Evolutionary conservation across 2,329 filamentous ascomycete genomes (phyloP).

Genomic region (Xylariaceae sp.): DNA sequence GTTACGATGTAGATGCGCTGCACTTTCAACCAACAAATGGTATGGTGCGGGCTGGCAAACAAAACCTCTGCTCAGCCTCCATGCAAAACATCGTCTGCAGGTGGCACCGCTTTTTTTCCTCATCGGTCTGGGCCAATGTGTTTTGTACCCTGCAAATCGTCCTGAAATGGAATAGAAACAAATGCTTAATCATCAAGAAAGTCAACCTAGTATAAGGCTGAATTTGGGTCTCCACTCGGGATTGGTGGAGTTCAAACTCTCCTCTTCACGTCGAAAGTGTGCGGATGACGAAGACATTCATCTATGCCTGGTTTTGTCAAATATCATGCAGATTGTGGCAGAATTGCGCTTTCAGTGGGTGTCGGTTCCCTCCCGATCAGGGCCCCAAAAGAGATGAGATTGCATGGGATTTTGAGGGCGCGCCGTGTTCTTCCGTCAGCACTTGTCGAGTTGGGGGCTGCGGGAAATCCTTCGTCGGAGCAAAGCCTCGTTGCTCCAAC

Average conservation of each 20-base stretch:
- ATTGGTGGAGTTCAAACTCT: slow-evolving; percentile 8
- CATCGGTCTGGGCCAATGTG: neutral
- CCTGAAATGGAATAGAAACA: neutral
- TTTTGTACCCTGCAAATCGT: too few species aligned
- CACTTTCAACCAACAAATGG: too few species aligned
- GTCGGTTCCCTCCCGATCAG: slow-evolving; percentile 28
- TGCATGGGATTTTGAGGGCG: slow-evolving; percentile 1
- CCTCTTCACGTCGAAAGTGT: slow-evolving; percentile 1
- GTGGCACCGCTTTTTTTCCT: neutral
- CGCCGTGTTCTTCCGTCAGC: slow-evolving; percentile 17
- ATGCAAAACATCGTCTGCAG: slow-evolving; percentile 27
- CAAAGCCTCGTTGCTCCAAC: slow-evolving; percentile 24
- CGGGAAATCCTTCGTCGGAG: slow-evolving; percentile 20
- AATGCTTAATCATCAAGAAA: slow-evolving; percentile 20
- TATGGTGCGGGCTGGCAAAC: slow-evolving; percentile 6
- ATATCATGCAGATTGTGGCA: neutral
- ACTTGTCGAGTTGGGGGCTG: slow-evolving; percentile 19
- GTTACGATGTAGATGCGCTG: too few species aligned
- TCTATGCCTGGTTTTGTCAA: neutral
- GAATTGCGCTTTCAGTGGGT: neutral
- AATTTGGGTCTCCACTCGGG: slow-evolving; percentile 19
- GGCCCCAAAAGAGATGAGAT: neutral
- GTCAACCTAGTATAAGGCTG: slow-evolving; percentile 29
- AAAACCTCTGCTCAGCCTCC: slow-evolving; percentile 23
- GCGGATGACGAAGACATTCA: neutral